Conservation (phyloP, 805 yeast species). For the Sungouiozyma intestinalis region DNA sequence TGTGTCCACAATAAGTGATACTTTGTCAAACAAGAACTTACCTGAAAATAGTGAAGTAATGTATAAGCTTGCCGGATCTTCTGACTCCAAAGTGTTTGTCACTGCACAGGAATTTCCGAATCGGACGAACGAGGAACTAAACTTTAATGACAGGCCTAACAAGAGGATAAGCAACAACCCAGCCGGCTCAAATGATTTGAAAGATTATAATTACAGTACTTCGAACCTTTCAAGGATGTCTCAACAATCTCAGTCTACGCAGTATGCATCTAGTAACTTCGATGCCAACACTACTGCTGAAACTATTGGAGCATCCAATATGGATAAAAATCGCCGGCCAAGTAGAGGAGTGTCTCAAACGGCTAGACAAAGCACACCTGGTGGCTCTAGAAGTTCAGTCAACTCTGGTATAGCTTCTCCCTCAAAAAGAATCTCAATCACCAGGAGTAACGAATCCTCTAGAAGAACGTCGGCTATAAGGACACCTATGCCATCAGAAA, state of each 20-base stretch:
- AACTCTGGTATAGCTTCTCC: background rate
- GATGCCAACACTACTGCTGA: background rate
- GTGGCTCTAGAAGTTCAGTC: background rate
- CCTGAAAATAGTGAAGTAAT: conserved; percentile 2
- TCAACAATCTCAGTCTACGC: background rate
- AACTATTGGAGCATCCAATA: background rate
- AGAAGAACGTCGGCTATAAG: background rate
- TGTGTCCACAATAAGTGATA: conserved; percentile 19
- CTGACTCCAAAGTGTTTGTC: conserved; percentile 18
- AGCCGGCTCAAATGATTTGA: background rate
- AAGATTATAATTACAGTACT: background rate
- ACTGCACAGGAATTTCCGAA: conserved; percentile 21
- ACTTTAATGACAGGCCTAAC: background rate
- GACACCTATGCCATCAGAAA: background rate
- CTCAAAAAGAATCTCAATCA: background rate
- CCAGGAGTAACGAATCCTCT: background rate
- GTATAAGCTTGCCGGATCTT: conserved; percentile 20
- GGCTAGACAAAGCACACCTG: background rate
- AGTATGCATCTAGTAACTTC: background rate
- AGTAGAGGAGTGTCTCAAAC: background rate
- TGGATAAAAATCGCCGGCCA: background rate
- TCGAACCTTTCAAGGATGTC: background rate
- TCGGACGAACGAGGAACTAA: background rate
- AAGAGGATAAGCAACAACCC: background rate
- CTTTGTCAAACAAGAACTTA: conserved; percentile 11